Evolutionary conservation across 176 grass and related monocot species (phyloP).

Genomic region (Oryza meridionalis): DNA sequence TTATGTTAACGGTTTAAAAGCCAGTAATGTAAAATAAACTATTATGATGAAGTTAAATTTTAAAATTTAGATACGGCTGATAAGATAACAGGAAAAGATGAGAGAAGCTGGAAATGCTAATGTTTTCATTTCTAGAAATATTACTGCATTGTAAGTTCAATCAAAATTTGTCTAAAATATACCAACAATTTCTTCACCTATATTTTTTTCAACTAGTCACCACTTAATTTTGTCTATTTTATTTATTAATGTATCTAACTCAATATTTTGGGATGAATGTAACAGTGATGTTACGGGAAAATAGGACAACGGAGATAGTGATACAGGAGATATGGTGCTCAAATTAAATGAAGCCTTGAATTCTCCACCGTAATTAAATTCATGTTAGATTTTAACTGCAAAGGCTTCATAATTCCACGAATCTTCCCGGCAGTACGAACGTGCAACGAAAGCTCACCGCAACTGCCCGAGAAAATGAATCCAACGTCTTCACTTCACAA

Average conservation of each 20-base stretch:
- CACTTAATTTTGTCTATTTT: too few relatives aligned
- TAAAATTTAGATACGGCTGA: too few relatives aligned
- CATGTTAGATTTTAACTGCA: background rate
- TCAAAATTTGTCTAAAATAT: too few relatives aligned
- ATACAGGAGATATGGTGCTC: background rate
- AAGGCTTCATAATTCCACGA: conserved; percentile 33
- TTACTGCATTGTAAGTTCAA: too few relatives aligned
- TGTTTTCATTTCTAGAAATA: background rate
- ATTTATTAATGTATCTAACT: too few relatives aligned
- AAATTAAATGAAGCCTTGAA: background rate
- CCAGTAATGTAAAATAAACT: too few relatives aligned
- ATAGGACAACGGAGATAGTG: background rate
- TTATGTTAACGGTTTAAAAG: too few relatives aligned
- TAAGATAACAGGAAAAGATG: too few relatives aligned
- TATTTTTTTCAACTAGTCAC: too few relatives aligned
- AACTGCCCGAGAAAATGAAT: background rate
- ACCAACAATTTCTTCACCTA: too few relatives aligned
- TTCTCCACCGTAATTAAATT: background rate
- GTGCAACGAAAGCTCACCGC: background rate
- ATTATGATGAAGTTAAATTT: too few relatives aligned
- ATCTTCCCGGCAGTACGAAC: conserved; percentile 1
- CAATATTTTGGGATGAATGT: background rate
- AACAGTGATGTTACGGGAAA: background rate
- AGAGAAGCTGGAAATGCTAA: background rate
- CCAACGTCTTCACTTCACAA: background rate